A percentile compares a stretch with the other conserved stretches of the same genome.
Conservation (phyloP, 768 basidiomycete species). For the Lactifluus pinguis region DNA sequence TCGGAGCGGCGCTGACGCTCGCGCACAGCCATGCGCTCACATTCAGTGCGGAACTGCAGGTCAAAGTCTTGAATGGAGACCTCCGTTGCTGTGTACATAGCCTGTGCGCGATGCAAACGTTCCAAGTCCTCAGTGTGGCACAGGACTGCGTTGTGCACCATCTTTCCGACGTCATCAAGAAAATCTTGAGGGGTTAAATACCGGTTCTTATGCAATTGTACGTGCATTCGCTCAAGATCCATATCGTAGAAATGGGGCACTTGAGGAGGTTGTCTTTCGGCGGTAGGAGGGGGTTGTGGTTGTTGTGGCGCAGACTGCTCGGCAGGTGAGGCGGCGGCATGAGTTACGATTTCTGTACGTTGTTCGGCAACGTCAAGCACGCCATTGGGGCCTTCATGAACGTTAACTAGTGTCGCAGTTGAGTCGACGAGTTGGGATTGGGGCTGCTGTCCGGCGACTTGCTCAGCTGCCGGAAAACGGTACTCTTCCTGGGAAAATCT, state of each 20-base stretch:
- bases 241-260: constrained; percentile 63
- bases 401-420: constrained; percentile 28
- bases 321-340: constrained; percentile 9
- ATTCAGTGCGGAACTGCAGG: constrained; percentile 66
- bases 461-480: constrained; percentile 37
- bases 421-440: constrained; percentile 26
- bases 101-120: constrained; percentile 69
- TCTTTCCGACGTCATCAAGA: constrained; percentile 71
- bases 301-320: constrained; percentile 9
- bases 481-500: constrained; percentile 61
- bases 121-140: constrained; percentile 59
- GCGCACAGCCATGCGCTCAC: constrained; percentile 75
- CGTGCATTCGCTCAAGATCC: constrained; percentile 88
- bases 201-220: constrained; percentile 69
- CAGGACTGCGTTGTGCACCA: constrained; percentile 64
- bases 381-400: constrained; percentile 34
- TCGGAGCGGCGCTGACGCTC: constrained; percentile 62
- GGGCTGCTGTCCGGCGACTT: constrained; percentile 17
- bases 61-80: constrained; percentile 86
- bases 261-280: constrained; percentile 28
- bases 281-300: constrained; percentile 23
- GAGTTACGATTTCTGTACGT: constrained; percentile 18
- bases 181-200: constrained; percentile 88
- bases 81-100: constrained; percentile 81
- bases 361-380: constrained; percentile 37